These are phyloP conservation scores for Suillus cothurnatus DNA, from an alignment of 768 basidiomycete species.

Conservation along the genomic window DNA sequence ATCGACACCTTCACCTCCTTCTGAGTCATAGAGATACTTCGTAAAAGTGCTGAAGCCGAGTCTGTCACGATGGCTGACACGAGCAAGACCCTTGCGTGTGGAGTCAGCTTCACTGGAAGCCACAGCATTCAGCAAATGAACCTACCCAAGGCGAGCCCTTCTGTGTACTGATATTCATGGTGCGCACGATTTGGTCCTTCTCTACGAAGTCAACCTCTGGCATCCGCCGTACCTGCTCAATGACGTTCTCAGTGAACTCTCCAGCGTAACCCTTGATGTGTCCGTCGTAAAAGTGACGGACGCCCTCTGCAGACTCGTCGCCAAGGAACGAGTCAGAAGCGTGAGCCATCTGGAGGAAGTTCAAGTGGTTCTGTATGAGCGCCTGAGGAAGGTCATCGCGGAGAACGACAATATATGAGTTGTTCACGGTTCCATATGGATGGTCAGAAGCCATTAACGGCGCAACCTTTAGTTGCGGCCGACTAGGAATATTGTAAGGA, in stretches of 20 bases:
- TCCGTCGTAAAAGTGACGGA: slow-evolving; percentile 77
- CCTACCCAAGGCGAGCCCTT: slow-evolving; percentile 85
- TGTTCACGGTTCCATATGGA: slow-evolving; percentile 73
- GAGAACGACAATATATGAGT: slow-evolving; percentile 94
- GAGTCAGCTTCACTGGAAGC: slow-evolving; percentile 16
- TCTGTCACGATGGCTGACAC: slow-evolving; percentile 83
- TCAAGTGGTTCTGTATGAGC: slow-evolving; percentile 74
- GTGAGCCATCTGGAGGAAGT: slow-evolving; percentile 70
- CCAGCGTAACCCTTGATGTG: slow-evolving; percentile 83
- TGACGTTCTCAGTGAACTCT: slow-evolving; percentile 64
- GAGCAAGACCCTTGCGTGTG: slow-evolving; percentile 79
- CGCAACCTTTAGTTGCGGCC: slow-evolving; percentile 55
- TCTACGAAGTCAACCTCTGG: slow-evolving; percentile 95
- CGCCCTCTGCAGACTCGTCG: slow-evolving; percentile 47
- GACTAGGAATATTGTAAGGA: slow-evolving; percentile 34
- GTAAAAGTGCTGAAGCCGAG: slow-evolving; percentile 83
- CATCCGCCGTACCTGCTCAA: slow-evolving; percentile 76
- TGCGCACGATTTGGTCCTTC: slow-evolving; percentile 89
- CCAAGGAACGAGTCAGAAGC: slow-evolving; percentile 53
- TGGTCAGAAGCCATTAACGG: slow-evolving; percentile 62
- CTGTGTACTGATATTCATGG: slow-evolving; percentile 52
- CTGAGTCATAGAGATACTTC: slow-evolving; percentile 69
- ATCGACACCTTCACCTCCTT: slow-evolving; percentile 92
- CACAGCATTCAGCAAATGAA: slow-evolving; percentile 10
- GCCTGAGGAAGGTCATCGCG: slow-evolving; percentile 64